Evolutionary conservation across 257 asterid genomes (phyloP), one percentile per base, ranked within the genome.

Genomic region (Marsdenia floribunda): DNA sequence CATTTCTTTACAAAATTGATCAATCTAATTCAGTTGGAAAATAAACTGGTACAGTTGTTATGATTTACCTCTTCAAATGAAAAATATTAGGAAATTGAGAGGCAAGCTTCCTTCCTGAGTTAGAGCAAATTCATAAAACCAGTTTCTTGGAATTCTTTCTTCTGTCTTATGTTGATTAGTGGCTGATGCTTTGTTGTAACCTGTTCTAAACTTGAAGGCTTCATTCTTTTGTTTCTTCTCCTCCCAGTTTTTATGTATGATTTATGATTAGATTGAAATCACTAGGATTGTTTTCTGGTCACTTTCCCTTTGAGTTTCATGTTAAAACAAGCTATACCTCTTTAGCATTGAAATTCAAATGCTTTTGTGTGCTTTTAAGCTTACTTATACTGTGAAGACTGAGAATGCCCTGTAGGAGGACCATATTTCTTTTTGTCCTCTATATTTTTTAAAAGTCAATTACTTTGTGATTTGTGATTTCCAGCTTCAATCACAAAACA

Each of bases 401-500:
- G 29, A 49, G 29, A 3, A 19, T 67, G 49, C 21, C 47, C 18
- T 68, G 57, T n/a, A 58, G 46, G 57, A 22, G 50, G 33, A 11
- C 38, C 29, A 10, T 53, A 2, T 75, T 47, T 42, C 8, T 38
- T 42, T 46, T 46, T 40, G 10, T n/a, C 38, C n/a, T 65, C 13
- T 54, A 50, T 44, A 61, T 75, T 78, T 54, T 76, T 47, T 54
- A 53, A 68, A 47, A 78, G 38, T 77, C 5, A 68, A 55, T 71
- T 76, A 46, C 72, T 80, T 80, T 63, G n/a, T 50, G 26, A 75
- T 80, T 80, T 63, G n/a, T 50, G 26, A 75, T 83, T 53, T 59
- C 76, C 91, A 92, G 97, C 71, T 93, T 93, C 81, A 93, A 93
- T 83, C 98, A 93, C 96, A 93, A 93, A 83, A 93, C 96, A 70